Evolutionary conservation across 2,329 filamentous ascomycete species (phyloP), one percentile per base, ranked within the genome.

Genomic region (Colletotrichum siamense): DNA sequence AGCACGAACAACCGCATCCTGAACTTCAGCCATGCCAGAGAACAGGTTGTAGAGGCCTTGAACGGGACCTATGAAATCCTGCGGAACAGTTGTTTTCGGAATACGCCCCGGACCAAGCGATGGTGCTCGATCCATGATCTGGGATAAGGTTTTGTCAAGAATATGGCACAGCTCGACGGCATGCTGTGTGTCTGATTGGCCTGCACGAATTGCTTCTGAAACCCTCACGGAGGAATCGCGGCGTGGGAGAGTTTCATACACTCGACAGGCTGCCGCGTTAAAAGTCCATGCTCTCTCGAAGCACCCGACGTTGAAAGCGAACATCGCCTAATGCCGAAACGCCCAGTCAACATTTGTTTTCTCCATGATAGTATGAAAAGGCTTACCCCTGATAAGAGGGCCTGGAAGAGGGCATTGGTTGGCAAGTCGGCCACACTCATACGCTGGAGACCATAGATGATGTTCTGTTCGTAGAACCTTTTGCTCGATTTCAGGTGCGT

Each of bases 201-300:
- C 36, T 9, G 4, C 8, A 10, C 16, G 36, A 44, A 18, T 9
- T 44, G 8, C 16, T 5, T 18, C 16, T 18, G 8, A 5, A 18
- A 39, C 0, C 36, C 0, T 5, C 2, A 18, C 36, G 0, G 8
- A 44, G 8, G 16, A 44, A 44, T 18, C 8, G n/a, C 16, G 6
- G 5, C 2, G 16, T 44, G 36, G 36, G 36, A 44, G 36, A 8
- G 16, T 18, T 18, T 44, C 16, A 3, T 44, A 10, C 0, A 44
- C 36, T 44, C 36, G 16, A 18, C 36, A 44, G 8, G 36, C 36
- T 18, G 16, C 36, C 8, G 36, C 36, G 1, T 18, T 44, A 4
- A 44, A 44, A 6, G 36, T n/a, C 36, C 36, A 44, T 18, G 36
- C 36, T 44, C 36, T 44, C 2, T 44, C 36, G 8, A 44, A 44